phyloP scores from a whole-genome alignment of 2,329 filamentous ascomycete species.

The Ciborinia camelliae region DNA sequence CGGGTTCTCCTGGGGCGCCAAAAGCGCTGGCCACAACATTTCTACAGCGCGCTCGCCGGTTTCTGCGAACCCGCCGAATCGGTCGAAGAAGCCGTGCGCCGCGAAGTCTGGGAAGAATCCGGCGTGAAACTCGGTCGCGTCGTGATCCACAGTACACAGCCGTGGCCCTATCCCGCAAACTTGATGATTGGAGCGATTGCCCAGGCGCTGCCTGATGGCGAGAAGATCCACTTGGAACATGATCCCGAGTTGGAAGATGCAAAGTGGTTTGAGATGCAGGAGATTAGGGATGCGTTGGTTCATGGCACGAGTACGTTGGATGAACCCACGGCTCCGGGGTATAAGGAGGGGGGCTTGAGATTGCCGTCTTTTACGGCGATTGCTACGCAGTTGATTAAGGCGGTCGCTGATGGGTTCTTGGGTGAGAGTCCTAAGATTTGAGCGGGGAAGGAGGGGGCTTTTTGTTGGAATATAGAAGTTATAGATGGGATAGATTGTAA shows the following conservation, averaged over 20 bases:
- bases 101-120: constrained; percentile 84
- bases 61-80: constrained; percentile 85
- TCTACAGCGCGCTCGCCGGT: constrained; percentile 85
- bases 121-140: constrained; percentile 75
- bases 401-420: constrained; percentile 70
- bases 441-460: not conserved
- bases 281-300: constrained; percentile 71
- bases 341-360: constrained; percentile 73
- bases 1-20: constrained; percentile 71
- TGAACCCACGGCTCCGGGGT: constrained; percentile 59
- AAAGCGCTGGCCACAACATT: constrained; percentile 76
- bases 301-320: constrained; percentile 66
- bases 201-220: constrained; percentile 76
- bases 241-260: constrained; percentile 90
- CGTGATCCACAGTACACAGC: constrained; percentile 78
- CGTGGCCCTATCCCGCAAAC: constrained; percentile 83
- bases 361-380: constrained; percentile 86
- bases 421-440: constrained; percentile 36
- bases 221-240: constrained; percentile 77
- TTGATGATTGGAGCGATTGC: constrained; percentile 86
- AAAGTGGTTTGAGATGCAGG: constrained; percentile 80
- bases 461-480: not conserved
- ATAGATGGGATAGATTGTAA: constrained; percentile 6
- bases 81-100: constrained; percentile 76
- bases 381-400: constrained; percentile 80